Conservation (phyloP, 2,329 filamentous ascomycete species). For the Zymoseptoria passerinii region DNA sequence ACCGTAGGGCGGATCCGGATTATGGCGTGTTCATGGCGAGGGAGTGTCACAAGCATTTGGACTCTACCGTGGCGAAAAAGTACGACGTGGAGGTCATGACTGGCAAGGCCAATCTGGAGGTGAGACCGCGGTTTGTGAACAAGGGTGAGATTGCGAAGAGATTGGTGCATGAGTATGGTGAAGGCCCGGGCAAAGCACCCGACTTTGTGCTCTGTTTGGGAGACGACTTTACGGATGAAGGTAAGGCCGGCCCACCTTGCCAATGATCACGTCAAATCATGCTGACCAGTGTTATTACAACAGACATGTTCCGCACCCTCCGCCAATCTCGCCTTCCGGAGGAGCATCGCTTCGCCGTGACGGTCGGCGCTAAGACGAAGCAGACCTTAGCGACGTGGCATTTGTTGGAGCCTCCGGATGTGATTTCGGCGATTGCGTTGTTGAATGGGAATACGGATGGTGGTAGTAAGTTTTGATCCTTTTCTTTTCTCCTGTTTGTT, state of each 20-base stretch:
- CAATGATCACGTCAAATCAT: constrained; percentile 1
- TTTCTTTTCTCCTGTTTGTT: not conserved
- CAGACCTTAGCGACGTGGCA: constrained; percentile 87
- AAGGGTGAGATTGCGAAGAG: constrained; percentile 92
- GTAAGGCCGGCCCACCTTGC: constrained; percentile 40
- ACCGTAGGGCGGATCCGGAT: constrained; percentile 81
- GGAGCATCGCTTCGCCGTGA: constrained; percentile 78
- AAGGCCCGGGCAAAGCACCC: constrained; percentile 49
- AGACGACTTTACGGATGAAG: constrained; percentile 96
- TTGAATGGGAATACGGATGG: constrained; percentile 28
- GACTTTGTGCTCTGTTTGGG: constrained; percentile 88
- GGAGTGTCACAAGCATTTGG: constrained; percentile 74
- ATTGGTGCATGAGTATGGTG: constrained; percentile 65
- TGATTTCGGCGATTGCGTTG: constrained; percentile 47
- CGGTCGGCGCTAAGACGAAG: constrained; percentile 85
- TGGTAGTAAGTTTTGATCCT: constrained; percentile 6
- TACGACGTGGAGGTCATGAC: constrained; percentile 96
- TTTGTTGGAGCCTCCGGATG: constrained; percentile 77
- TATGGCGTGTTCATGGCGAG: constrained; percentile 69
- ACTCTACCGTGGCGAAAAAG: constrained; percentile 63
- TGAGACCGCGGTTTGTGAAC: constrained; percentile 94
- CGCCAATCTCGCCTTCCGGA: constrained; percentile 46
- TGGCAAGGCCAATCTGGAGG: constrained; percentile 93
- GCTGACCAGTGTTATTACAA: constrained; percentile 7
- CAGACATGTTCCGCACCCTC: constrained; percentile 78